phyloP scores from a whole-genome alignment of 148 eudicot genomes.

The Cornus florida region DNA sequence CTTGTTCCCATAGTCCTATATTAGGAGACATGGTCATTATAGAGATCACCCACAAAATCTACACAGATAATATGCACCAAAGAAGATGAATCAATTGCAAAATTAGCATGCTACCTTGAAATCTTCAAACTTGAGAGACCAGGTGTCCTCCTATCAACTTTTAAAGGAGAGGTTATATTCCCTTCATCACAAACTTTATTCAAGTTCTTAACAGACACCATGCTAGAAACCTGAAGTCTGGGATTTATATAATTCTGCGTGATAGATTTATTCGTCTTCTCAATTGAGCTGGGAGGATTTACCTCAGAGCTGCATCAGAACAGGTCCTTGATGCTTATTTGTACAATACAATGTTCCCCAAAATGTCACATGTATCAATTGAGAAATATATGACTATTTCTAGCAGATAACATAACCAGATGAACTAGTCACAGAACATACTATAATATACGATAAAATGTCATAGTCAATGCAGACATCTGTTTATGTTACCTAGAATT shows the following conservation, averaged over 20 bases:
- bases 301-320: conserved; percentile 29
- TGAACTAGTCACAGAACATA: background rate
- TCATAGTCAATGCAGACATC: background rate
- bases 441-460: background rate
- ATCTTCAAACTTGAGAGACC: conserved; percentile 28
- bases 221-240: conserved; percentile 28
- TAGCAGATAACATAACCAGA: background rate
- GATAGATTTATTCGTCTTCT: conserved; percentile 24
- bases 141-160: conserved; percentile 18
- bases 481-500: background rate
- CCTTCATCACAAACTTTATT: conserved; percentile 20
- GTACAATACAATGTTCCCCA: background rate
- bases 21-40: background rate
- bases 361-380: background rate
- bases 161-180: conserved; percentile 27
- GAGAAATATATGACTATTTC: background rate
- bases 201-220: conserved; percentile 23
- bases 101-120: conserved; percentile 28
- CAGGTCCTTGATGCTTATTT: background rate
- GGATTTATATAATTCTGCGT: conserved; percentile 25
- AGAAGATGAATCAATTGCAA: background rate
- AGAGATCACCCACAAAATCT: background rate
- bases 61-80: background rate
- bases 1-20: conserved; percentile 28
- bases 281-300: conserved; percentile 24